Evolutionary conservation across 768 basidiomycete genomes (phyloP), one percentile per base, ranked within the genome.

Genomic region (Russula sp.): DNA sequence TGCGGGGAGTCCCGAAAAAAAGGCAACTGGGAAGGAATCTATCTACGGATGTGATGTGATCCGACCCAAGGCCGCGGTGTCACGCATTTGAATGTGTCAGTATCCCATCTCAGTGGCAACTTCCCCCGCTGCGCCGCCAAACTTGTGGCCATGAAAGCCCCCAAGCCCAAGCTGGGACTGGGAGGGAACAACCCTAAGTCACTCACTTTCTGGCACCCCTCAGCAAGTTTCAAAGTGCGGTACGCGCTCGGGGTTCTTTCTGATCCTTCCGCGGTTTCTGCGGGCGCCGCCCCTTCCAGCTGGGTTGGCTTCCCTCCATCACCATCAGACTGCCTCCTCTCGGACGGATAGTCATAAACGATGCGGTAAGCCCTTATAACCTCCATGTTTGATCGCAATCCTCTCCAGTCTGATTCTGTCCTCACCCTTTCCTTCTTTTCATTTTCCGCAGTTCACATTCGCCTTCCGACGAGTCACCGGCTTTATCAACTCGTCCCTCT

Each of bases 341-440:
- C 34, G 45, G 57, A 39, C 27, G 61, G 57, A 66, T 61, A 63
- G 61, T 57, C 57, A 52, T 55, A 62, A 58, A 54, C 57, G 52
- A 67, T 67, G 66, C 53, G 57, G 66, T 65, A 62, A 50, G 66
- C 62, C 66, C 59, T 67, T 67, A 67, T 61, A 65, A 58, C 59
- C 59, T 54, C 64, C 45, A 54, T 11, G 47, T 49, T 56, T 59
- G 42, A 54, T 45, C 51, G 55, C 57, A 45, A 57, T 52, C 39
- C 34, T 55, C 53, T 55, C 55, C 31, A 47, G 44, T 40, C 44
- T 45, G 47, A 32, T 27, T 47, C 56, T 48, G 51, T 51, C 57
- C 62, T 57, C 57, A 64, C 16, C 52, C 57, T 47, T 62, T 35
- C 47, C 35, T 58, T 54, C 56, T 54, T 57, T 55, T 55, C 62